Conservation (phyloP, 2,329 filamentous ascomycete species). For the Chlorencoelia australis region DNA sequence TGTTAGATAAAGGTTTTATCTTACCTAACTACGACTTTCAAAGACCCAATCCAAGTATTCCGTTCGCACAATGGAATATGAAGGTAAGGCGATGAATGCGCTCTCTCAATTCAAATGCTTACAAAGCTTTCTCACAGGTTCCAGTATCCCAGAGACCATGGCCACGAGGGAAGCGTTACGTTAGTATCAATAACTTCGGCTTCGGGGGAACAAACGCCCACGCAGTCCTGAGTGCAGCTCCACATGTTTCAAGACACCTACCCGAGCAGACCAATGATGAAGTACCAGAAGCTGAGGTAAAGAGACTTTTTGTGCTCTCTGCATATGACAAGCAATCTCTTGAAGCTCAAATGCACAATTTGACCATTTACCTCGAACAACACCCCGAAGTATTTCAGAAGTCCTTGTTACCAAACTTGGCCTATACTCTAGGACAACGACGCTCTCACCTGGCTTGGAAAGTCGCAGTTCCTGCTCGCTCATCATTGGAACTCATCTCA, state of each 20-base stretch:
- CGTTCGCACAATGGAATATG: conserved; percentile 29
- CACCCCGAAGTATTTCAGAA: conserved; percentile 18
- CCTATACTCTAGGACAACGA: conserved; percentile 22
- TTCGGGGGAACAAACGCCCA: conserved; percentile 29
- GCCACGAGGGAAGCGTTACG: conserved; percentile 33
- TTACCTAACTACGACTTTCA: conserved; percentile 34
- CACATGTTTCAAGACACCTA: neutral
- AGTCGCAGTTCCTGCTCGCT: conserved; percentile 13
- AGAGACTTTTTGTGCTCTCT: conserved; percentile 18
- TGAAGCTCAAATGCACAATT: conserved; percentile 12
- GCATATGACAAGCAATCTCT: conserved; percentile 17
- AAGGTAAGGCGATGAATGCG: too few species aligned
- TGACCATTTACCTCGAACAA: conserved; percentile 18
- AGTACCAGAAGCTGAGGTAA: conserved; percentile 4
- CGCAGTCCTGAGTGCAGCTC: conserved; percentile 29
- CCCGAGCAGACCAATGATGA: neutral
- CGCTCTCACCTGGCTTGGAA: conserved; percentile 21
- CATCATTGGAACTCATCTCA: conserved; percentile 23
- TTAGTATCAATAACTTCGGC: conserved; percentile 31
- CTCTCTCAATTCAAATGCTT: too few species aligned
- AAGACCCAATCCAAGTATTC: conserved; percentile 29
- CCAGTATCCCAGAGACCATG: conserved; percentile 16
- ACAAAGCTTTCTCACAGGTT: conserved; percentile 18
- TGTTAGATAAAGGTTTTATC: conserved; percentile 35
- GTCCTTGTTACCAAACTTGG: conserved; percentile 16